These are phyloP conservation scores for Capronia americana DNA, from an alignment of 2,329 filamentous ascomycete species.

Conservation along the genomic window DNA sequence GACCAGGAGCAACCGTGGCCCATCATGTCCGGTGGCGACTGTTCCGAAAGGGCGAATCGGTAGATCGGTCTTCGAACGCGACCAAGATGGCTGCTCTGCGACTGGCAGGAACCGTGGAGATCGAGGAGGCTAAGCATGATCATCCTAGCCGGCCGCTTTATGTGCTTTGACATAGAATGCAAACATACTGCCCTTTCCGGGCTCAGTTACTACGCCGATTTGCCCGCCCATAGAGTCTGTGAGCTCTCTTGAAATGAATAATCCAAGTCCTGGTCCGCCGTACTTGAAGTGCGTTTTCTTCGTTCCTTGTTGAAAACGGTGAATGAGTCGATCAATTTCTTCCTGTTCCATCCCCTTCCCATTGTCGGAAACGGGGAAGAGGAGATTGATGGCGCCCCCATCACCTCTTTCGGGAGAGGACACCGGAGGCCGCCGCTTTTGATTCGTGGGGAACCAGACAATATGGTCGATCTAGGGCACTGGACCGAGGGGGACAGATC, in stretches of 20 bases:
- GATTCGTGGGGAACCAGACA: slow-evolving; percentile 28
- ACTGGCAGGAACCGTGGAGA: not conserved
- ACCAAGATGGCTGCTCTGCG: slow-evolving; percentile 7
- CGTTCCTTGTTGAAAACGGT: slow-evolving; percentile 78
- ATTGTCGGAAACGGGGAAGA: slow-evolving; percentile 77
- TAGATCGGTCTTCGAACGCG: not conserved
- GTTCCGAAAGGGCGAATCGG: not conserved
- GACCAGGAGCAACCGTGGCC: slow-evolving; percentile 46
- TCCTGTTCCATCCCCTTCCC: slow-evolving; percentile 73
- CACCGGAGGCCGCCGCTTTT: slow-evolving; percentile 39
- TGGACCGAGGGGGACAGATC: slow-evolving; percentile 17
- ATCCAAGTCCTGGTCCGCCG: slow-evolving; percentile 76
- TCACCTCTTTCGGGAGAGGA: slow-evolving; percentile 59
- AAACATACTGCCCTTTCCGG: slow-evolving; percentile 62
- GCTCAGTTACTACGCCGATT: slow-evolving; percentile 69
- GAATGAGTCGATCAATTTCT: slow-evolving; percentile 76
- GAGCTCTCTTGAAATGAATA: slow-evolving; percentile 78
- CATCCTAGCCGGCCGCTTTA: slow-evolving; percentile 6
- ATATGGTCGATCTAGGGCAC: slow-evolving; percentile 22
- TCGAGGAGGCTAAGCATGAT: not conserved
- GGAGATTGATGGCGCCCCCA: slow-evolving; percentile 66
- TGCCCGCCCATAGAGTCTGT: slow-evolving; percentile 80
- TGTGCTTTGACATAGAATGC: slow-evolving; percentile 62
- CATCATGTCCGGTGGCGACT: not conserved
- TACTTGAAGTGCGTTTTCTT: slow-evolving; percentile 78